Percentiles rank a stretch among this genome's conserved stretches.
phyloP scores from a whole-genome alignment of 441 rosid species.

The Theobroma grandiflorum region DNA sequence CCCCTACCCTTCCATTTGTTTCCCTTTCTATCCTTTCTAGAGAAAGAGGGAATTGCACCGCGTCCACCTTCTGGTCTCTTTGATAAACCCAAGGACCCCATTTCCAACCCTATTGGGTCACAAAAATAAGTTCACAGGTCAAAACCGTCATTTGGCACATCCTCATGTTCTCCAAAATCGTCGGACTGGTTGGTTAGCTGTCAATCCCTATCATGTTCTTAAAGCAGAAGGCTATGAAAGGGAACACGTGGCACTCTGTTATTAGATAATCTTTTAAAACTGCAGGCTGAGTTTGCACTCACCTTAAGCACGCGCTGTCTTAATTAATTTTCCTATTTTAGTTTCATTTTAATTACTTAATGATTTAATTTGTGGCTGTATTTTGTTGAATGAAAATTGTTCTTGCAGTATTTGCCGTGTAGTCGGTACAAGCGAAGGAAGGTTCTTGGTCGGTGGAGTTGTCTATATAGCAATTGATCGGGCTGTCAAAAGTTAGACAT shows the following conservation, averaged over 20 bases:
- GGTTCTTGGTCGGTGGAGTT: conserved; percentile 23
- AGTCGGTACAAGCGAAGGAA: conserved; percentile 1
- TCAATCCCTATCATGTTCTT: conserved; percentile 14
- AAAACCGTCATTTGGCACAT: not conserved
- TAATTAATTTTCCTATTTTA: not conserved
- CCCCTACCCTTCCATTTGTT: not conserved
- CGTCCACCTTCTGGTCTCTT: not conserved
- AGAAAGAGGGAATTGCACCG: not conserved
- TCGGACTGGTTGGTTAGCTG: not conserved
- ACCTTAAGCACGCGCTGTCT: not conserved
- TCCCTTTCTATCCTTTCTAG: not conserved
- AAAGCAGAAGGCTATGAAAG: not conserved
- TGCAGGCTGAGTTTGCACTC: not conserved
- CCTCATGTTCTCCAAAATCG: conserved; percentile 4
- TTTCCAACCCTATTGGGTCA: not conserved
- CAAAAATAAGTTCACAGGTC: not conserved
- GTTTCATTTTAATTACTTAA: not conserved
- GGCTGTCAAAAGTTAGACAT: conserved; percentile 29
- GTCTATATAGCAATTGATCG: not conserved
- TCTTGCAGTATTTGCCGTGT: not conserved
- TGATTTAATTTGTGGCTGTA: not conserved
- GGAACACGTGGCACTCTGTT: not conserved
- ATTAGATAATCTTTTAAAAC: not conserved
- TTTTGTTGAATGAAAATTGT: conserved; percentile 1
- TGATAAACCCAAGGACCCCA: not conserved